phyloP scores from a whole-genome alignment of 2,329 filamentous ascomycete genomes.

The Colletotrichum scovillei region DNA sequence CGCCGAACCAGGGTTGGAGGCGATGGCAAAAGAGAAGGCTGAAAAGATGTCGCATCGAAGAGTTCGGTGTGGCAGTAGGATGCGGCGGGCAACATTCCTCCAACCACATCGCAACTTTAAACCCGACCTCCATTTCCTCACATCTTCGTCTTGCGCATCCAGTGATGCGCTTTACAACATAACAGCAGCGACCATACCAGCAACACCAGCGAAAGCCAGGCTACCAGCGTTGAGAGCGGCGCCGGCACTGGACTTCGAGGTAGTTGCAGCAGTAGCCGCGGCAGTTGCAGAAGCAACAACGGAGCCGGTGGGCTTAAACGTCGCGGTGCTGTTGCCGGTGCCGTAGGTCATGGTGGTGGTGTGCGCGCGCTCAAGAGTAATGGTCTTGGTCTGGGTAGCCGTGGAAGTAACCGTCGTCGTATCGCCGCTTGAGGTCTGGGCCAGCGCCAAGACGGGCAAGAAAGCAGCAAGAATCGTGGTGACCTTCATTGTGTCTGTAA shows the following conservation, averaged over 20 bases:
- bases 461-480: constrained; percentile 58
- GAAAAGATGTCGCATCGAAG: constrained; percentile 33
- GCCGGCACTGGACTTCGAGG: constrained; percentile 43
- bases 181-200: constrained; percentile 61
- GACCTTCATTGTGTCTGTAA: constrained; percentile 49
- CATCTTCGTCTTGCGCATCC: background rate
- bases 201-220: constrained; percentile 60
- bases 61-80: constrained; percentile 13
- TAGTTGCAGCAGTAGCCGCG: constrained; percentile 38
- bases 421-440: constrained; percentile 48
- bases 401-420: constrained; percentile 61
- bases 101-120: background rate
- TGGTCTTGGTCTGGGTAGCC: constrained; percentile 60
- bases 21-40: constrained; percentile 22
- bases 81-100: constrained; percentile 3
- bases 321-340: constrained; percentile 53
- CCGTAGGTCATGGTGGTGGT: constrained; percentile 50
- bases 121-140: background rate
- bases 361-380: constrained; percentile 45
- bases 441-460: constrained; percentile 66
- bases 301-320: constrained; percentile 41
- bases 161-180: constrained; percentile 58
- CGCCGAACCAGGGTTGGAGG: constrained; percentile 3
- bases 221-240: constrained; percentile 54
- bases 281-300: constrained; percentile 29